These are phyloP conservation scores for Neofusicoccum ribis DNA, from an alignment of 2,329 filamentous ascomycete genomes.

Conservation along the genomic window DNA sequence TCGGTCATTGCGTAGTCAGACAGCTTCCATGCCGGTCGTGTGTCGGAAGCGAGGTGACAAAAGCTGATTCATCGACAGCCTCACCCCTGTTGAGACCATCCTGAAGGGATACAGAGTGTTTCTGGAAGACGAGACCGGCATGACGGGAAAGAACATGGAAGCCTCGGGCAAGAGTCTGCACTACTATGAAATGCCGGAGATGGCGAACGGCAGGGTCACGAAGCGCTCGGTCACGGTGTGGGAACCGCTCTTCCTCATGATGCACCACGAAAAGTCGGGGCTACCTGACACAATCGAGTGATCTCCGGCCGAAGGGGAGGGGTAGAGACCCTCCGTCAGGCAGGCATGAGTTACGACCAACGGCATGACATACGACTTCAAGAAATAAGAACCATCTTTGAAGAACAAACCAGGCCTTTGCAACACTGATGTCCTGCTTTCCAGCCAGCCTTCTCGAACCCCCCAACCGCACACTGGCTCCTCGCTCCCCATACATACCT, in stretches of 20 bases:
- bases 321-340: no score
- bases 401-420: no score
- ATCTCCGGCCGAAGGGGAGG: no score
- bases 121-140: conserved; percentile 44
- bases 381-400: no score
- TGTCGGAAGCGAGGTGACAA: not conserved
- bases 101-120: conserved; percentile 49
- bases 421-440: no score
- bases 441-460: no score
- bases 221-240: conserved; percentile 49
- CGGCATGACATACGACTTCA: no score
- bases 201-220: conserved; percentile 45
- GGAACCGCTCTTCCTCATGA: conserved; percentile 50
- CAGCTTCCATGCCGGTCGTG: no score
- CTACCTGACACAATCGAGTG: conserved; percentile 37
- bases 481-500: no score
- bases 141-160: conserved; percentile 49
- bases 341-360: no score
- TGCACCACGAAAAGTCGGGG: conserved; percentile 46
- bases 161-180: conserved; percentile 46
- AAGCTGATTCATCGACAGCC: not conserved
- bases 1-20: no score
- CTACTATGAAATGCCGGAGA: conserved; percentile 38
- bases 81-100: conserved; percentile 45
- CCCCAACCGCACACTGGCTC: no score